A percentile compares a stretch with the other conserved stretches of the same genome.
These are phyloP conservation scores for Neurospora sp. DNA, from an alignment of 495 filamentous ascomycete species.

Conservation along the genomic window DNA sequence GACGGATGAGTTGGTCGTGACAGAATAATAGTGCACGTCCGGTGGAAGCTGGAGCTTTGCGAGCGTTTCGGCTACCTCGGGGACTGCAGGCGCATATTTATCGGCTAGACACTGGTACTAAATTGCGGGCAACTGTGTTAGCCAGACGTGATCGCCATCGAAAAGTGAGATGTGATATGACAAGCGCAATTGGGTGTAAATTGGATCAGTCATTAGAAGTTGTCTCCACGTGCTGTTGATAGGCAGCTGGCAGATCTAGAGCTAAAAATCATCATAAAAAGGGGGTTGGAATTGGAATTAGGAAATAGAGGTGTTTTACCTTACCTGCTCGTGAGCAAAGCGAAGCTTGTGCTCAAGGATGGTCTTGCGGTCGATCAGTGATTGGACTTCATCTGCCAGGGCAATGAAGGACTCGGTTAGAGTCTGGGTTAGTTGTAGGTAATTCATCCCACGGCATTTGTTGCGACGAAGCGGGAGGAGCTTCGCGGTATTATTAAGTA, in stretches of 20 bases:
- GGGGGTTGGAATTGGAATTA: conserved; percentile 1
- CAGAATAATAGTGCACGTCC: conserved; percentile 31
- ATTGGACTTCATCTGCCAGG: conserved; percentile 49
- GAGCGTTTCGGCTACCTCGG: conserved; percentile 42
- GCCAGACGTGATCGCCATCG: conserved; percentile 1
- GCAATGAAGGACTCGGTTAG: conserved; percentile 53
- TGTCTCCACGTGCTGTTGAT: conserved; percentile 43
- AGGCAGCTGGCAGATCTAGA: conserved; percentile 59
- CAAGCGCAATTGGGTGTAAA: not conserved
- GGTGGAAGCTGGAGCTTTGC: conserved; percentile 46
- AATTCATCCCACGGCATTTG: conserved; percentile 28
- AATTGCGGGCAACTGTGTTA: conserved; percentile 5
- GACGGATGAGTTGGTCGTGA: conserved; percentile 30
- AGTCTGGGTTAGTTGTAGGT: conserved; percentile 34
- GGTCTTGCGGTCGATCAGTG: conserved; percentile 42
- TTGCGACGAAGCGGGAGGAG: not conserved
- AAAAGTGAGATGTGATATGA: conserved; percentile 7
- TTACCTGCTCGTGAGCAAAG: conserved; percentile 48
- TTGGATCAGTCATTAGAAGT: conserved; percentile 20
- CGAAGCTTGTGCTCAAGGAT: conserved; percentile 47
- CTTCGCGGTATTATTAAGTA: not conserved
- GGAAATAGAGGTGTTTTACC: conserved; percentile 10
- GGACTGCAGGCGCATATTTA: conserved; percentile 44
- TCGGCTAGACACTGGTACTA: conserved; percentile 47
- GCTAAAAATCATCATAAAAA: conserved; percentile 53